Conservation (phyloP, 2,329 filamentous ascomycete species). For the Sporothrix sp. region DNA sequence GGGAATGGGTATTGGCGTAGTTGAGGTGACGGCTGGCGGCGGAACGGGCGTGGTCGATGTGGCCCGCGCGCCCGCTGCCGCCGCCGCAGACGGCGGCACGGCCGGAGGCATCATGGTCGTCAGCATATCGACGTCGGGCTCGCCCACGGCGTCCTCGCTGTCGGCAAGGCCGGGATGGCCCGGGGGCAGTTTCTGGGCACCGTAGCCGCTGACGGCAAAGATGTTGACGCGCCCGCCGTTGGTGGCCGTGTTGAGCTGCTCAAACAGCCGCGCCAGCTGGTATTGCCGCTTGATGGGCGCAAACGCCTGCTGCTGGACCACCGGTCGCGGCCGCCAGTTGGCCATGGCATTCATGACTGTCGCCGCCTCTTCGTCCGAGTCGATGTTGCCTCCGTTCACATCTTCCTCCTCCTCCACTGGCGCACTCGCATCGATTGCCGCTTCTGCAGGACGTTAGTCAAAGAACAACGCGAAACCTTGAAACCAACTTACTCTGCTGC, state of each 20-base stretch:
- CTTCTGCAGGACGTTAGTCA: constrained; percentile 46
- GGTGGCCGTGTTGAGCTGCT: constrained; percentile 56
- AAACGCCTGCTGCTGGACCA: constrained; percentile 57
- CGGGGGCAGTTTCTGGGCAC: constrained; percentile 44
- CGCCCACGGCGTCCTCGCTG: constrained; percentile 48
- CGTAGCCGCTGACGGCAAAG: constrained; percentile 49
- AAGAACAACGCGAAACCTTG: neutral
- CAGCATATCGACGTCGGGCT: constrained; percentile 39
- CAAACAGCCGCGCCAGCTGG: constrained; percentile 51
- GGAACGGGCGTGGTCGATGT: neutral
- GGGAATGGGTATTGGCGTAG: constrained; percentile 12
- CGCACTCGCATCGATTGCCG: constrained; percentile 87
- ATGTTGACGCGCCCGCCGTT: constrained; percentile 57
- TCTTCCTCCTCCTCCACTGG: constrained; percentile 81
- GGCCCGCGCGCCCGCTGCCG: neutral
- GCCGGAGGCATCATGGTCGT: constrained; percentile 17
- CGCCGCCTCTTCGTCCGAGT: constrained; percentile 90
- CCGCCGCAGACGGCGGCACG: no score
- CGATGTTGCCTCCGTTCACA: constrained; percentile 67
- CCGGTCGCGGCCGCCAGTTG: constrained; percentile 66
- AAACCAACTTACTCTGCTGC: constrained; percentile 53
- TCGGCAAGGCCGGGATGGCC: constrained; percentile 38
- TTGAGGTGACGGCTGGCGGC: constrained; percentile 6
- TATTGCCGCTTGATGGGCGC: constrained; percentile 54
- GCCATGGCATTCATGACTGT: constrained; percentile 74